Evolutionary conservation across 164 flowering plant species (phyloP), one percentile per base, ranked within the genome.

Genomic region (Akebia trifoliata): DNA sequence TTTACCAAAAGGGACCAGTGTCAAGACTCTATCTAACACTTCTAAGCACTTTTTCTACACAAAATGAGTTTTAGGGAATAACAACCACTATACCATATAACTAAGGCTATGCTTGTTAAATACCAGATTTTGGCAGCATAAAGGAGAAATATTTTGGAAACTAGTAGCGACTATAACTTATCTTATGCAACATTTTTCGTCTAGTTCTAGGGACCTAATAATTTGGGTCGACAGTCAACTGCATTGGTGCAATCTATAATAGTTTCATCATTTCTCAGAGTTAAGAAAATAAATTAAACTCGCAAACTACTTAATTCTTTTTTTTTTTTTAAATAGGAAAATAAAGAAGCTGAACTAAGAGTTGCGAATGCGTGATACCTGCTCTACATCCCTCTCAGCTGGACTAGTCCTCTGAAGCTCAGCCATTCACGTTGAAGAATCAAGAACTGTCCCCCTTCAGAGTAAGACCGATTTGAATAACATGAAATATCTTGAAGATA

Each of bases 311-410:
- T 28, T 3, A 46, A 47, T 21, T 36, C 6, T 6, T 35, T 22
- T 22, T 1, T n/a, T n/a, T n/a, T n/a, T n/a, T n/a, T n/a, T n/a
- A 40, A 40, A 40, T 17, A 40, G 44, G 44, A 40, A n/a, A n/a
- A n/a, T n/a, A n/a, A n/a, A n/a, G n/a, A n/a, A n/a, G n/a, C n/a
- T n/a, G n/a, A n/a, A n/a, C n/a, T n/a, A n/a, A n/a, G n/a, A n/a
- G n/a, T n/a, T n/a, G n/a, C n/a, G n/a, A n/a, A n/a, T n/a, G n/a
- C n/a, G n/a, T 28, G 10, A 6, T 60, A 89, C 96, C 93, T 82
- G 90, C 38, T 89, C 96, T 20, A 76, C 59, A 67, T 86, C 89
- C 74, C 85, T 82, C 58, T 84, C 92, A 22, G 69, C 77, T 7
- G 72, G 59, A 74, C 76, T 69, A 66, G 55, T 55, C 78, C 75